Conservation (phyloP, 2,329 filamentous ascomycete genomes). For the Cadophora sp. region DNA sequence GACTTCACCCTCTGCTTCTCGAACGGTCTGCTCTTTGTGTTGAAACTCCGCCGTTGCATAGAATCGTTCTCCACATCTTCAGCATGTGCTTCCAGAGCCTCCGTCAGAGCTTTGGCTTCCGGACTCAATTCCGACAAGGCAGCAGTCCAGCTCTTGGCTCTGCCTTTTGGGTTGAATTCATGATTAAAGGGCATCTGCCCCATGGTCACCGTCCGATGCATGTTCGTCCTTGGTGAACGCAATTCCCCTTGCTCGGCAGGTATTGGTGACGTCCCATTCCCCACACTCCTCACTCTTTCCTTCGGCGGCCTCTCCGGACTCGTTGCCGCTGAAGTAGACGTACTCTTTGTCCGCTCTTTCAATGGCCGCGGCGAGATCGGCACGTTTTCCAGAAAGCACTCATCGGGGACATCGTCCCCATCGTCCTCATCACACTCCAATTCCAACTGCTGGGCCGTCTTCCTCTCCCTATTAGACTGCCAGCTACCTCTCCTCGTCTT, state of each 20-base stretch:
- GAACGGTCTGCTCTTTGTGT: conserved; percentile 46
- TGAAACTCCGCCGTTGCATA: conserved; percentile 38
- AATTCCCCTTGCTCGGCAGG: conserved; percentile 66
- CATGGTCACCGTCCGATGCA: conserved; percentile 35
- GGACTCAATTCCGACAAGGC: conserved; percentile 72
- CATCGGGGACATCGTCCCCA: conserved; percentile 79
- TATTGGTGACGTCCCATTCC: conserved; percentile 68
- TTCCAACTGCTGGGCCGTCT: conserved; percentile 74
- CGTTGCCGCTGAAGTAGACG: conserved; percentile 54
- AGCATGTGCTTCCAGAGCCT: conserved; percentile 81
- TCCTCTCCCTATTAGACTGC: conserved; percentile 70
- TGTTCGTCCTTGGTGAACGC: conserved; percentile 52
- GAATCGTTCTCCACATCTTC: conserved; percentile 62
- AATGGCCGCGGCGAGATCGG: conserved; percentile 77
- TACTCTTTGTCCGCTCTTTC: conserved; percentile 60
- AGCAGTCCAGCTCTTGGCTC: conserved; percentile 77
- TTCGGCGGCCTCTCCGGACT: conserved; percentile 42
- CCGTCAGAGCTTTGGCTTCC: conserved; percentile 77
- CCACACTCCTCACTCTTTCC: conserved; percentile 44
- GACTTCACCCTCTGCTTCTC: conserved; percentile 65
- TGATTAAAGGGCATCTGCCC: conserved; percentile 67
- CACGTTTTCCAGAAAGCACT: conserved; percentile 80
- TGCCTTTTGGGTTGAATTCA: conserved; percentile 54
- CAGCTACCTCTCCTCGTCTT: conserved; percentile 58
- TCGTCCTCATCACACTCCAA: conserved; percentile 80